A percentile compares a stretch with the other conserved stretches of the same genome.
phyloP scores from a whole-genome alignment of 1,139 yeast genomes.

The Sugiyamaella grinbergsii region DNA sequence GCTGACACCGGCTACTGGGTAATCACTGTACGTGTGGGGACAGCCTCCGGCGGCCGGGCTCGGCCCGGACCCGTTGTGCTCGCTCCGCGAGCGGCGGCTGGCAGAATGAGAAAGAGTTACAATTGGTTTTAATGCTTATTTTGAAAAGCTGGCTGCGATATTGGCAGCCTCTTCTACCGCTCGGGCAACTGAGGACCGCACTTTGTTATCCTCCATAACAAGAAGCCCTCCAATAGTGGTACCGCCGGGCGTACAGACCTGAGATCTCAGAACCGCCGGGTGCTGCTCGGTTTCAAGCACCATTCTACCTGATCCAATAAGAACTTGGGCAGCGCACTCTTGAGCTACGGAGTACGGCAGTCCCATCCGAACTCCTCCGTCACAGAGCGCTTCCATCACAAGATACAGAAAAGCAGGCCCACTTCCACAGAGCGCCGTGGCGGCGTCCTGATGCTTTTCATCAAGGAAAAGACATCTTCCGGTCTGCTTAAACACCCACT shows the following conservation, averaged over 20 bases:
- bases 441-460: constrained; percentile 92
- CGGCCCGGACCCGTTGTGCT: no score
- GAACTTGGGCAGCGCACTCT: constrained; percentile 90
- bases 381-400: constrained; percentile 89
- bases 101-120: constrained; percentile 12
- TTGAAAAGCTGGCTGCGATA: constrained; percentile 69
- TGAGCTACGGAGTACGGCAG: constrained; percentile 82
- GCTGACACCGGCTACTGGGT: not conserved
- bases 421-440: constrained; percentile 92
- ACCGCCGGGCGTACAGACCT: constrained; percentile 97
- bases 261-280: constrained; percentile 87
- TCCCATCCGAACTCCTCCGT: constrained; percentile 95
- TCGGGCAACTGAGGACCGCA: constrained; percentile 81
- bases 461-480: constrained; percentile 48
- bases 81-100: constrained; percentile 16
- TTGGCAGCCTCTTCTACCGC: constrained; percentile 90
- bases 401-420: constrained; percentile 94
- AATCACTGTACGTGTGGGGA: no score
- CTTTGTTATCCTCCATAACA: constrained; percentile 88
- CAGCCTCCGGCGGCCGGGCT: no score
- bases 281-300: constrained; percentile 74
- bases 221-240: constrained; percentile 95
- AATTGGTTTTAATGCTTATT: constrained; percentile 19
- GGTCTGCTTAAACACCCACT: constrained; percentile 64
- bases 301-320: constrained; percentile 97